Evolutionary conservation across 352 stramenopile genomes (phyloP).

Genomic region (Phytophthora pseudosyringae): DNA sequence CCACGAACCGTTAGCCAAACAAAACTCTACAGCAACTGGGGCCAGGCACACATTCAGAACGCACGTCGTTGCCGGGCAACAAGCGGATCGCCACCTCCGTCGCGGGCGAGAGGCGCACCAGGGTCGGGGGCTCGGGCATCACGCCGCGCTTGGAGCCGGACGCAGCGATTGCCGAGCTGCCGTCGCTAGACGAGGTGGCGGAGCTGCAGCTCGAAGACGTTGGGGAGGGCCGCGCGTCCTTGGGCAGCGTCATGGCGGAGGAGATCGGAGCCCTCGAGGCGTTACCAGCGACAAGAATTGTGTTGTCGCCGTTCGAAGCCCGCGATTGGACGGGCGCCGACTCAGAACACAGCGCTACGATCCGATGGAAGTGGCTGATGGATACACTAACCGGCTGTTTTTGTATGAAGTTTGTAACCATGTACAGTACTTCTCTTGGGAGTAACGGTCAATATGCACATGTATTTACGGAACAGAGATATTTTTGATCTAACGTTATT

Average conservation of each 20-base stretch:
- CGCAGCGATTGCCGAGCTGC: constrained; percentile 15
- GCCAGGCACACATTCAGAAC: constrained; percentile 9
- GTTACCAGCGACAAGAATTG: constrained; percentile 11
- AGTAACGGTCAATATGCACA: constrained; percentile 18
- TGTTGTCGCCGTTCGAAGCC: constrained; percentile 10
- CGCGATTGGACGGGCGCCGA: constrained; percentile 26
- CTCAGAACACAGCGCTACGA: constrained; percentile 14
- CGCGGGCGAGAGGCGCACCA: constrained; percentile 52
- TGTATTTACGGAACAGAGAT: not conserved
- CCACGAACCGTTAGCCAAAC: constrained; percentile 1
- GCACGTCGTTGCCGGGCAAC: constrained; percentile 80
- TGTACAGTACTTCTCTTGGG: constrained; percentile 6
- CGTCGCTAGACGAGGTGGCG: constrained; percentile 21
- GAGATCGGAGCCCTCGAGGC: not conserved
- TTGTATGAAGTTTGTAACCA: not conserved
- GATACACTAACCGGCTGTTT: not conserved
- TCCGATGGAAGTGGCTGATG: not conserved
- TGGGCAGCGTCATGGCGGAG: constrained; percentile 23
- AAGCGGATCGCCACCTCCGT: constrained; percentile 65
- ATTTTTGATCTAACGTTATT: no score
- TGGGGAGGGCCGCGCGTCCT: constrained; percentile 9
- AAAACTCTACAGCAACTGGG: not conserved
- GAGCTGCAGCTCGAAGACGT: constrained; percentile 20
- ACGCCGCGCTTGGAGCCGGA: constrained; percentile 12
- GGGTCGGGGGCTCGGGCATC: constrained; percentile 26